Conservation (phyloP, 495 filamentous ascomycete genomes). For the Aspergillus panamensis region DNA sequence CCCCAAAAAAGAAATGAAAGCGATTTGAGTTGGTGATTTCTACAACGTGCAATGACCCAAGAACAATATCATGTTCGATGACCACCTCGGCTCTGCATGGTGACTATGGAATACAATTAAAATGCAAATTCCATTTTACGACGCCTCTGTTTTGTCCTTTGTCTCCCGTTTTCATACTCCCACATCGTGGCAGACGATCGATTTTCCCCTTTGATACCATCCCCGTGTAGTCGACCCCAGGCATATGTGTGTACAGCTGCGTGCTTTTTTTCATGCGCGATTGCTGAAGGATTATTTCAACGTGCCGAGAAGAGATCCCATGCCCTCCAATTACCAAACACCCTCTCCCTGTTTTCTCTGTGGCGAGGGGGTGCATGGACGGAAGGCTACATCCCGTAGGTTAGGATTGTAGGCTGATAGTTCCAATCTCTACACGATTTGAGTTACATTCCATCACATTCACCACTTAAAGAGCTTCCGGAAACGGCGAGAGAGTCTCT, state of each 20-base stretch:
- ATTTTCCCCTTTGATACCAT: slow-evolving; percentile 4
- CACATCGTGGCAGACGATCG: slow-evolving; percentile 6
- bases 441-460: slow-evolving; percentile 1
- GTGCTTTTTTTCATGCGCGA: slow-evolving; percentile 65
- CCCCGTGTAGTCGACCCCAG: slow-evolving; percentile 31
- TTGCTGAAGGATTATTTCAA: slow-evolving; percentile 91
- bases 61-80: slow-evolving; percentile 19
- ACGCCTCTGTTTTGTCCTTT: slow-evolving; percentile 7
- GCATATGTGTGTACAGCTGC: slow-evolving; percentile 99
- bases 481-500: no score
- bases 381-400: slow-evolving; percentile 62
- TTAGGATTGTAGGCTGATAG: slow-evolving; percentile 5
- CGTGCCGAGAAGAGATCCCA: slow-evolving; percentile 80
- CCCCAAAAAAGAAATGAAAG: slow-evolving; percentile 31
- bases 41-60: slow-evolving; percentile 39
- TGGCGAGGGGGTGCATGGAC: slow-evolving; percentile 83
- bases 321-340: slow-evolving; percentile 92
- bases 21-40: slow-evolving; percentile 39
- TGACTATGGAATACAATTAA: slow-evolving; percentile 21
- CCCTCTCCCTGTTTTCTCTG: slow-evolving; percentile 53
- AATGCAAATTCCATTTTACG: slow-evolving; percentile 21
- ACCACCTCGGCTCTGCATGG: slow-evolving; percentile 14
- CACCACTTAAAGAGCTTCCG: neutral
- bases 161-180: neutral
- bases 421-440: slow-evolving; percentile 10